phyloP scores from a whole-genome alignment of 352 stramenopile genomes.

The Pythium apleroticum region DNA sequence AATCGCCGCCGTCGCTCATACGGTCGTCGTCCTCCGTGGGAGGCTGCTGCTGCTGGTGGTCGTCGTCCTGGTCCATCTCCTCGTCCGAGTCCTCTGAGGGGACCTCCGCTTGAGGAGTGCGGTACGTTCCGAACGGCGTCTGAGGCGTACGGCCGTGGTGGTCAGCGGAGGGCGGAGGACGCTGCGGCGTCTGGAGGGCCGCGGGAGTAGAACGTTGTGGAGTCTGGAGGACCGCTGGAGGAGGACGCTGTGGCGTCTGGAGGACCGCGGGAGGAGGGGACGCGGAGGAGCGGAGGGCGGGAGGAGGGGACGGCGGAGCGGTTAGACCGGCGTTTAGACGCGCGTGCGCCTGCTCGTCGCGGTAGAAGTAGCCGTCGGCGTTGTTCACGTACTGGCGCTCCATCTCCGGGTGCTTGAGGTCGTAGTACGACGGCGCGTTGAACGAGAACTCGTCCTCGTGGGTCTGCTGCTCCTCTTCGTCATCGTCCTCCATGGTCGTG shows the following conservation, averaged over 20 bases:
- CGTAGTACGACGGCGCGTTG: constrained; percentile 81
- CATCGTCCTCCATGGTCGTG: constrained; percentile 37
- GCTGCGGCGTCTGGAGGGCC: neutral
- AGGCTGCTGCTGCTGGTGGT: constrained; percentile 6
- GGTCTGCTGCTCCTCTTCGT: constrained; percentile 32
- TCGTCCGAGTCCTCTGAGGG: constrained; percentile 20
- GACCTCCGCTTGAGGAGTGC: constrained; percentile 28
- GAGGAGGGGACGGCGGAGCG: neutral
- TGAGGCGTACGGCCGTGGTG: constrained; percentile 16
- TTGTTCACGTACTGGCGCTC: constrained; percentile 85
- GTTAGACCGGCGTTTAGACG: neutral
- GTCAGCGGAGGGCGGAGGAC: neutral
- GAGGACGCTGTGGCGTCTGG: neutral
- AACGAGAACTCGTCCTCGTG: constrained; percentile 78
- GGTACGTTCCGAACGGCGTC: constrained; percentile 25
- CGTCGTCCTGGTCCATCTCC: constrained; percentile 20
- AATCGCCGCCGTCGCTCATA: constrained; percentile 45
- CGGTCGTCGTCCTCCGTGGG: constrained; percentile 36
- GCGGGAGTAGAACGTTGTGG: neutral
- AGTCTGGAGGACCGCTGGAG: neutral
- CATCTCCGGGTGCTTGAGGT: constrained; percentile 68
- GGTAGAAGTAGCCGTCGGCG: constrained; percentile 78
- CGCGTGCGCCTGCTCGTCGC: too few relatives aligned
- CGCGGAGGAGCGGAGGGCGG: neutral
- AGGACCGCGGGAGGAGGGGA: neutral